phyloP scores from a whole-genome alignment of 306 rosid species.

The Prunus mume region DNA sequence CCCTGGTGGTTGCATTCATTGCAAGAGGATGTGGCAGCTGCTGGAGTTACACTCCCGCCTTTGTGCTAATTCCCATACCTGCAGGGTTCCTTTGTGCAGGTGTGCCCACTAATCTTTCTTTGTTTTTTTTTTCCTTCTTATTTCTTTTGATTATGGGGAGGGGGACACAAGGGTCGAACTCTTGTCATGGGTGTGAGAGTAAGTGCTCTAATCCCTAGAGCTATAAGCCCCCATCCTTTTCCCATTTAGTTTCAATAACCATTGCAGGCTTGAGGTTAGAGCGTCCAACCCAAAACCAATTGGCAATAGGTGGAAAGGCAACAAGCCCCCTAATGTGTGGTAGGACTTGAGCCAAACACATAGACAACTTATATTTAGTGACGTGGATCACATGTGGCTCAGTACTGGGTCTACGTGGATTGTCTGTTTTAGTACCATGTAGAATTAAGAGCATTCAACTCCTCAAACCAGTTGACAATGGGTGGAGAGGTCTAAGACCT shows the following conservation, averaged over 20 bases:
- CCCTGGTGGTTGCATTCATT: slow-evolving; percentile 83
- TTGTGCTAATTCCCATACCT: slow-evolving; percentile 56
- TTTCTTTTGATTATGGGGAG: not conserved
- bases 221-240: not conserved
- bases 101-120: slow-evolving; percentile 15
- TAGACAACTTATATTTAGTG: not conserved
- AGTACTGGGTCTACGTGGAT: not conserved
- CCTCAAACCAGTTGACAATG: not conserved
- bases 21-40: slow-evolving; percentile 98
- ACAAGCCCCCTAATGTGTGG: not conserved
- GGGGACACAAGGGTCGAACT: not conserved
- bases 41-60: slow-evolving; percentile 82
- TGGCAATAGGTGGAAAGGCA: not conserved
- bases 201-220: not conserved
- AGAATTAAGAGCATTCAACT: not conserved
- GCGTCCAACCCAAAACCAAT: not conserved
- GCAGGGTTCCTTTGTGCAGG: slow-evolving; percentile 92
- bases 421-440: not conserved
- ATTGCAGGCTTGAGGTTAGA: not conserved
- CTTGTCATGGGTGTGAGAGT: not conserved
- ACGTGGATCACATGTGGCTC: not conserved
- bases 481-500: not conserved
- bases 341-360: not conserved
- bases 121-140: not conserved
- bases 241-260: not conserved